Percentiles rank a stretch among this genome's conserved stretches.
Evolutionary conservation across 306 rosid species (phyloP).

Genomic region (Castanospermum australe): DNA sequence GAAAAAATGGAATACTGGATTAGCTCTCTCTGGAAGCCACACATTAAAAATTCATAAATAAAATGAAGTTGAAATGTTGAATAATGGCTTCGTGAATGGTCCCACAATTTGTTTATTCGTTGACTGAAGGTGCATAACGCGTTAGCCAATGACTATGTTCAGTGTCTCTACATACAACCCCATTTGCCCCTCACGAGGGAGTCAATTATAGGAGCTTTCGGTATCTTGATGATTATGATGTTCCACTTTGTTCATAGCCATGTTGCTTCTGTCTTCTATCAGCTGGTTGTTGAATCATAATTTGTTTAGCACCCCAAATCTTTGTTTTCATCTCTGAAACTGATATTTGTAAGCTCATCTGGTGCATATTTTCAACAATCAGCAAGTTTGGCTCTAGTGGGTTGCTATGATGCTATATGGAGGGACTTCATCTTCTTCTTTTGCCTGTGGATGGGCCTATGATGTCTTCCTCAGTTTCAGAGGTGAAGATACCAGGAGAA

Average conservation of each 20-base stretch:
- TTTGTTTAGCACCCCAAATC: not conserved
- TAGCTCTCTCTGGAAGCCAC: not conserved
- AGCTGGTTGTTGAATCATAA: not conserved
- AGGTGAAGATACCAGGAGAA: constrained; percentile 35
- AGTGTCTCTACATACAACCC: not conserved
- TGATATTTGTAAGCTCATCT: not conserved
- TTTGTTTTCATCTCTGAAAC: not conserved
- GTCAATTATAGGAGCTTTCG: not conserved
- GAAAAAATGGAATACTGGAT: not conserved
- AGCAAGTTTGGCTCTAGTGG: no score
- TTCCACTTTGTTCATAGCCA: not conserved
- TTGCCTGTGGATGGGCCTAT: constrained; percentile 22
- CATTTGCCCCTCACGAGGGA: not conserved
- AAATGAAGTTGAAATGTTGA: not conserved
- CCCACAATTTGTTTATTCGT: not conserved
- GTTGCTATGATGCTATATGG: not conserved
- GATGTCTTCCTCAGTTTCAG: constrained; percentile 52
- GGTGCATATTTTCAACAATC: not conserved
- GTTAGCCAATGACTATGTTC: not conserved
- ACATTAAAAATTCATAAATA: not conserved
- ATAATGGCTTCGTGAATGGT: not conserved
- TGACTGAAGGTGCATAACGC: not conserved
- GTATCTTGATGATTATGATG: not conserved
- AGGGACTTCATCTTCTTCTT: not conserved
- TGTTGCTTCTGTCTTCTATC: not conserved